Conservation (phyloP, 306 rosid genomes). For the Cucurbita pepo region DNA sequence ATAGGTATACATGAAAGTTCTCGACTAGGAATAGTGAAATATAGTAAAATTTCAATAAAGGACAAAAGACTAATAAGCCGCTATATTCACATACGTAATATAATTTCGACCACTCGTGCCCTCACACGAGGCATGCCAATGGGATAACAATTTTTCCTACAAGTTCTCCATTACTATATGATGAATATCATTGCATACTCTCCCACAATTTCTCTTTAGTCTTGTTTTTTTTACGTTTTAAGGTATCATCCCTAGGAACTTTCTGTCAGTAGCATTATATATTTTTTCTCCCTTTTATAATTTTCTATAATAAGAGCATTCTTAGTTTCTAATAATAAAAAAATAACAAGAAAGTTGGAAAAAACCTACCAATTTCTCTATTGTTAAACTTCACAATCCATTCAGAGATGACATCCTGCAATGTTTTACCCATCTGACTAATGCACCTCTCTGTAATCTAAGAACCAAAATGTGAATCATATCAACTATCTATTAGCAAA, state of each 20-base stretch:
- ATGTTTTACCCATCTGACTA: conserved; percentile 64
- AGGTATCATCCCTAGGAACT: background rate
- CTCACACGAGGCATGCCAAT: no score
- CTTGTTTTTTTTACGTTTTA: background rate
- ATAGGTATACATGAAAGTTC: no score
- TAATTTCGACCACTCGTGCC: no score
- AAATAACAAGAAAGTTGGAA: background rate
- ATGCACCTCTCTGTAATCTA: conserved; percentile 73
- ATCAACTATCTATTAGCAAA: conserved; percentile 3
- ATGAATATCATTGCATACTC: background rate
- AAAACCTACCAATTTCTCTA: conserved; percentile 45
- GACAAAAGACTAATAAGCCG: no score
- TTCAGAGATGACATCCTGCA: conserved; percentile 65
- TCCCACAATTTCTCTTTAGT: background rate
- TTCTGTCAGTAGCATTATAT: background rate
- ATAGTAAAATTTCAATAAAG: no score
- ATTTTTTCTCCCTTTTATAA: background rate
- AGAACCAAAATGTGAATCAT: background rate
- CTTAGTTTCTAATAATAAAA: background rate
- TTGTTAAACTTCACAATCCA: conserved; percentile 50
- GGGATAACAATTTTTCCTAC: background rate
- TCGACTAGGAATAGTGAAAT: no score
- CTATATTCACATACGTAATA: no score
- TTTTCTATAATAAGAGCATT: background rate
- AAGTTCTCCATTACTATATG: background rate